phyloP scores from a whole-genome alignment of 768 basidiomycete species.

The Lactarius sp. region DNA sequence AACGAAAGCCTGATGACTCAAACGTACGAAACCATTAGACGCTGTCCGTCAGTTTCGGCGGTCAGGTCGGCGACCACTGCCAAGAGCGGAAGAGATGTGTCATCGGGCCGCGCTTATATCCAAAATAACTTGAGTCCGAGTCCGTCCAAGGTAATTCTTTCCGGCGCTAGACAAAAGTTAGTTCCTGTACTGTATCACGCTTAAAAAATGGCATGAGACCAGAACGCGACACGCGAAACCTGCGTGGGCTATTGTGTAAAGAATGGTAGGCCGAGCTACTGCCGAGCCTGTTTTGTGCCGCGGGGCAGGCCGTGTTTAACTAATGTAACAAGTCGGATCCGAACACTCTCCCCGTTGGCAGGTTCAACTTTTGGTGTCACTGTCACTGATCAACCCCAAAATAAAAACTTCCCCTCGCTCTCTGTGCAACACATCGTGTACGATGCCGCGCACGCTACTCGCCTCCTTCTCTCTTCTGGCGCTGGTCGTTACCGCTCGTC shows the following conservation, averaged over 20 bases:
- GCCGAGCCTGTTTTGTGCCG: not conserved
- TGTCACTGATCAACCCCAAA: not conserved
- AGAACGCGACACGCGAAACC: not conserved
- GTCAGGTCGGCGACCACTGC: no score
- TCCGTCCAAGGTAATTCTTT: no score
- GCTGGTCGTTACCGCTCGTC: slow-evolving; percentile 43
- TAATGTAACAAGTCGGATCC: not conserved
- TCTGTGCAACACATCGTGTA: not conserved
- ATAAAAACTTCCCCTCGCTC: not conserved
- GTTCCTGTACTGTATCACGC: no score
- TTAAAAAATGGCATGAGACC: no score
- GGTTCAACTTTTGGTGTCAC: not conserved
- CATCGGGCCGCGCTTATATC: no score
- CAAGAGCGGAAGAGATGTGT: no score
- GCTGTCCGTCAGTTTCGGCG: not conserved
- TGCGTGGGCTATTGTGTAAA: slow-evolving; percentile 9
- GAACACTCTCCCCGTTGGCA: not conserved
- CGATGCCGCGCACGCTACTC: slow-evolving; percentile 38
- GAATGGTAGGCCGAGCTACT: not conserved
- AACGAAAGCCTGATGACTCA: not conserved
- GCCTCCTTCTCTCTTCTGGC: slow-evolving; percentile 39
- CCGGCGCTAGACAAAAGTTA: no score
- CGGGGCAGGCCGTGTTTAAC: not conserved
- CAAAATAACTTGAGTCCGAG: no score
- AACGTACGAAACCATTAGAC: not conserved